Evolutionary conservation across 139 green algal genomes (phyloP).

Genomic region (Zygnema circumcarinatum): DNA sequence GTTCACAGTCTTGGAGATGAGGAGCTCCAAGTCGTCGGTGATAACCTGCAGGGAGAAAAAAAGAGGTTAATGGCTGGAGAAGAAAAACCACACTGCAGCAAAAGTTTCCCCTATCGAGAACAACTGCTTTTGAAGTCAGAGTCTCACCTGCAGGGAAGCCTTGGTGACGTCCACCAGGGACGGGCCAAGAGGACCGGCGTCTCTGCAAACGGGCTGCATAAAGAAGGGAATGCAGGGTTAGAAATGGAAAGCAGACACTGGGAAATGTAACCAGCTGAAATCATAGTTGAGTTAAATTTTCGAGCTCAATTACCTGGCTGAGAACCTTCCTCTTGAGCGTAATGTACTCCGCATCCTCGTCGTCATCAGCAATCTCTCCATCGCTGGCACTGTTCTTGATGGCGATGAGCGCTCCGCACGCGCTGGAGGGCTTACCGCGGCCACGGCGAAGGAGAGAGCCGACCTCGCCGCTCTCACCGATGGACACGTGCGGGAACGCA

Average conservation of each 20-base stretch:
- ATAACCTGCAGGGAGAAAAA: conserved; percentile 70
- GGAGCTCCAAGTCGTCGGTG: conserved; percentile 84
- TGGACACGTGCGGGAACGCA: conserved; percentile 87
- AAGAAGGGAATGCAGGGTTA: not conserved
- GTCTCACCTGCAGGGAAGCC: conserved; percentile 73
- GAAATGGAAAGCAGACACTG: not conserved
- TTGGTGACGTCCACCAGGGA: conserved; percentile 80
- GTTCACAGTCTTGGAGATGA: conserved; percentile 84
- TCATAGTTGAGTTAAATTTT: too few species aligned
- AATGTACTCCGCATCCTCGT: conserved; percentile 83
- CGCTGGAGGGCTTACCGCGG: conserved; percentile 67
- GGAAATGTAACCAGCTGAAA: too few species aligned
- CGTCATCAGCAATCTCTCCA: conserved; percentile 73
- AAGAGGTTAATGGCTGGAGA: not conserved
- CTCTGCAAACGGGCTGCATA: not conserved
- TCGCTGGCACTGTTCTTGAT: conserved; percentile 66
- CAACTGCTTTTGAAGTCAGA: too few species aligned
- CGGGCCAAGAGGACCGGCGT: not conserved
- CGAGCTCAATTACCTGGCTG: conserved; percentile 62
- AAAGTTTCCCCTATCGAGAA: too few species aligned
- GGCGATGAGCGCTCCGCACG: conserved; percentile 82
- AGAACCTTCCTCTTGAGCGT: conserved; percentile 88
- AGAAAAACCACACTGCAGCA: too few species aligned
- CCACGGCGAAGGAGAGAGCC: conserved; percentile 74
- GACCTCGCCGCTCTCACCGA: conserved; percentile 71